Conservation (phyloP, 768 basidiomycete genomes). For the Macrocybe gigantea region DNA sequence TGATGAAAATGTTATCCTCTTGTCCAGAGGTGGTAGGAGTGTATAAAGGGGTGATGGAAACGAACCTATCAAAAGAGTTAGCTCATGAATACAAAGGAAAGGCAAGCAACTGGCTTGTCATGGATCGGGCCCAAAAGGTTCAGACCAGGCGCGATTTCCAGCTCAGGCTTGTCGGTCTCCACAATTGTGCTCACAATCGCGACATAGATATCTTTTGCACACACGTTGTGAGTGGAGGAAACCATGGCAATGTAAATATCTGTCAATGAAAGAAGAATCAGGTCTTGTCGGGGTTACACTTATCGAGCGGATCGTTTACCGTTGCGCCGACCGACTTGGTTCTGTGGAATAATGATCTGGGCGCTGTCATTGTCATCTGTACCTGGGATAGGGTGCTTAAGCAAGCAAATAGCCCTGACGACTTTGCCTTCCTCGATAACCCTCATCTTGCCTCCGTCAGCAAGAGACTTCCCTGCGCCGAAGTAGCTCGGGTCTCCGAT, state of each 20-base stretch:
- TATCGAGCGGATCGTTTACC: conserved; percentile 44
- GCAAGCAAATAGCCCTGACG: conserved; percentile 92
- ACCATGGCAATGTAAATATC: conserved; percentile 99
- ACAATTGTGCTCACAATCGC: conserved; percentile 99
- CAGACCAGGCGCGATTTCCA: conserved; percentile 89
- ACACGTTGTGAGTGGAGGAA: conserved; percentile 95
- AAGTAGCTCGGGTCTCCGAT: conserved; percentile 99
- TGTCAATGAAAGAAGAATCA: conserved; percentile 22
- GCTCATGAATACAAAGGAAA: not conserved
- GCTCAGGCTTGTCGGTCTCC: conserved; percentile 88
- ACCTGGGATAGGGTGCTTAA: conserved; percentile 97
- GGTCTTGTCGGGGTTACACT: not conserved
- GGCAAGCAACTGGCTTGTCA: conserved; percentile 67
- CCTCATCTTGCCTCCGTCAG: conserved; percentile 71
- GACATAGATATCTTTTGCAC: conserved; percentile 90
- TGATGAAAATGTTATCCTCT: conserved; percentile 92
- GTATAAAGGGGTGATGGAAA: conserved; percentile 84
- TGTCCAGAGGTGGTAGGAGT: conserved; percentile 79
- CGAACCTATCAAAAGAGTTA: conserved; percentile 54
- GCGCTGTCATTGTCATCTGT: conserved; percentile 94
- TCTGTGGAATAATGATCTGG: conserved; percentile 98
- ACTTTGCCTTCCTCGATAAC: conserved; percentile 94
- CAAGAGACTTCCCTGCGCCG: conserved; percentile 54
- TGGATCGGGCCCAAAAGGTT: conserved; percentile 87
- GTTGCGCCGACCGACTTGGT: conserved; percentile 90